These are phyloP conservation scores for Fusarium sp. DNA, from an alignment of 2,329 filamentous ascomycete species.

Conservation along the genomic window DNA sequence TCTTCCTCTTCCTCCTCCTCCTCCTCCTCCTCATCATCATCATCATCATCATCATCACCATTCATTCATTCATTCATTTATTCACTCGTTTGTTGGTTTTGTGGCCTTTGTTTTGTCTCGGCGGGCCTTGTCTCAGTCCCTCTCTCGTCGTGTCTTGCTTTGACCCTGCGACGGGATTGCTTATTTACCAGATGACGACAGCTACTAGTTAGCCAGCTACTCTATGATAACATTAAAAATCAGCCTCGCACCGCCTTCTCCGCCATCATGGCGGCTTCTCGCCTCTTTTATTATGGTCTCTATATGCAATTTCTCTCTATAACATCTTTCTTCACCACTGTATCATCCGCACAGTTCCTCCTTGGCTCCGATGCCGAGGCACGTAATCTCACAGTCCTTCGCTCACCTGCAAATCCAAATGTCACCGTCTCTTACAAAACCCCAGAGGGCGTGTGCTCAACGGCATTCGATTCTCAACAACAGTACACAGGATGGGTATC, in stretches of 20 bases:
- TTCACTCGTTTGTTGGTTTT: conserved; percentile 5
- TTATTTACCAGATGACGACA: conserved; percentile 39
- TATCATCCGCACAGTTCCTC: conserved; percentile 48
- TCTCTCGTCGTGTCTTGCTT: conserved; percentile 9
- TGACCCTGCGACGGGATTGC: conserved; percentile 22
- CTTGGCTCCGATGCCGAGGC: conserved; percentile 41
- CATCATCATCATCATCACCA: not conserved
- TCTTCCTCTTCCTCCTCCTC: no score
- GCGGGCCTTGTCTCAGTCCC: conserved; percentile 15
- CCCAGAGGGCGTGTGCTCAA: conserved; percentile 68
- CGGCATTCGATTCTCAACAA: conserved; percentile 70
- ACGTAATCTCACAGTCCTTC: conserved; percentile 63
- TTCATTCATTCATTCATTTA: not conserved
- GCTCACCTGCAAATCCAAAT: conserved; percentile 68
- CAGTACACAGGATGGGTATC: conserved; percentile 77
- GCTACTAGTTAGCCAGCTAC: not conserved
- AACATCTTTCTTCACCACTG: conserved; percentile 27
- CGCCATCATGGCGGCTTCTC: conserved; percentile 26
- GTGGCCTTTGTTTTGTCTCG: conserved; percentile 15
- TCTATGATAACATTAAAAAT: conserved; percentile 5
- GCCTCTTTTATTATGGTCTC: conserved; percentile 5
- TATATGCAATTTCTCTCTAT: conserved; percentile 28
- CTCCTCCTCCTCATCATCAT: no score
- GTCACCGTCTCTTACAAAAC: conserved; percentile 75
- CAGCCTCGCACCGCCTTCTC: conserved; percentile 1